phyloP scores from a whole-genome alignment of 2,329 filamentous ascomycete species.

The Pseudonectria foliicola region DNA sequence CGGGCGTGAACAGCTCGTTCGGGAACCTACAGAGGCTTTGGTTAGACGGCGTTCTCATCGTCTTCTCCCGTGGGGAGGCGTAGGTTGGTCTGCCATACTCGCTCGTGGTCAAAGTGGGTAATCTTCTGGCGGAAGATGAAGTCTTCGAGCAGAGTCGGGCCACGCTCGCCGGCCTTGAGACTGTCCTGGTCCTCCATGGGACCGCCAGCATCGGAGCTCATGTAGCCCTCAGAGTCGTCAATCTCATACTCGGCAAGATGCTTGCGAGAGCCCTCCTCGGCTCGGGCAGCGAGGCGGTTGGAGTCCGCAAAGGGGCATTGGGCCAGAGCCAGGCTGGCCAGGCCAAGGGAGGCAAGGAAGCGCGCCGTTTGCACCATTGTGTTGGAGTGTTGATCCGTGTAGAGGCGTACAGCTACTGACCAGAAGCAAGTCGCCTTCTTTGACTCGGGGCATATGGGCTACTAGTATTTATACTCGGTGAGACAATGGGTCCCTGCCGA shows the following conservation, averaged over 20 bases:
- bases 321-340: slow-evolving; percentile 21
- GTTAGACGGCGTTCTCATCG: slow-evolving; percentile 6
- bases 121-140: slow-evolving; percentile 69
- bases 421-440: no score
- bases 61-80: no score
- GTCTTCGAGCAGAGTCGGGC: slow-evolving; percentile 63
- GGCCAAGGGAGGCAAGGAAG: slow-evolving; percentile 17
- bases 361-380: slow-evolving; percentile 21
- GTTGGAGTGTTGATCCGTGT: not conserved
- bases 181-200: slow-evolving; percentile 62
- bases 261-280: slow-evolving; percentile 22
- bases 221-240: slow-evolving; percentile 46
- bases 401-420: not conserved
- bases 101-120: slow-evolving; percentile 62
- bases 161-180: slow-evolving; percentile 58
- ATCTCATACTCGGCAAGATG: slow-evolving; percentile 33
- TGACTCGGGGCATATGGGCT: not conserved
- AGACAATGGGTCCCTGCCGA: not conserved
- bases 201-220: slow-evolving; percentile 62
- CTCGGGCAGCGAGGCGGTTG: slow-evolving; percentile 17
- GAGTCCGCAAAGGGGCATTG: slow-evolving; percentile 30
- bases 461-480: not conserved
- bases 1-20: slow-evolving; percentile 64
- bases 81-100: slow-evolving; percentile 38
- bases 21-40: slow-evolving; percentile 33